Conservation (phyloP, 2,329 filamentous ascomycete species). For the Coleophoma crateriformis region DNA sequence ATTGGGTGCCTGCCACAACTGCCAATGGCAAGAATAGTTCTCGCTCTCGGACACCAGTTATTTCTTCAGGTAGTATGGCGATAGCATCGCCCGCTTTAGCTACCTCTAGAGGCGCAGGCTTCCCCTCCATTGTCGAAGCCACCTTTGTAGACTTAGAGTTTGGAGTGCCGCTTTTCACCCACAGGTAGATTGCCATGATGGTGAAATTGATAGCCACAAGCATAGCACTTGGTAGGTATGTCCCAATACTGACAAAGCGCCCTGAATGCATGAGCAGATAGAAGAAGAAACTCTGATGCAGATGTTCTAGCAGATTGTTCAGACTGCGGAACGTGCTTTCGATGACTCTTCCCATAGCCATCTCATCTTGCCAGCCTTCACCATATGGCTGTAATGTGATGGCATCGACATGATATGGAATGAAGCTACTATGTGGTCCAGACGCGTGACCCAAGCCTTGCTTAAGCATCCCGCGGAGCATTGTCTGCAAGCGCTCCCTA, state of each 20-base stretch:
- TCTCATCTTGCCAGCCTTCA: constrained; percentile 94
- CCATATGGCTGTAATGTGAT: constrained; percentile 89
- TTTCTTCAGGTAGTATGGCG: constrained; percentile 16
- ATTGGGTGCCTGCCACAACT: constrained; percentile 67
- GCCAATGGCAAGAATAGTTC: constrained; percentile 68
- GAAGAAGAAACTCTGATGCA: constrained; percentile 99
- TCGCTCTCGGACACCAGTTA: constrained; percentile 29
- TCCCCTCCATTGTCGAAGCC: constrained; percentile 19
- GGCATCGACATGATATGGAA: constrained; percentile 95
- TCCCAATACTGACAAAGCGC: constrained; percentile 95
- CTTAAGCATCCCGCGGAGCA: constrained; percentile 87
- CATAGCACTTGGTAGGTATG: constrained; percentile 97
- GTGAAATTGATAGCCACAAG: constrained; percentile 90
- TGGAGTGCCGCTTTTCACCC: constrained; percentile 73
- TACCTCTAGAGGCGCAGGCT: constrained; percentile 23
- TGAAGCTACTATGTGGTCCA: constrained; percentile 91
- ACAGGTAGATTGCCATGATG: constrained; percentile 90
- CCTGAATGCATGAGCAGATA: constrained; percentile 89
- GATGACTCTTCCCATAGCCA: constrained; percentile 83
- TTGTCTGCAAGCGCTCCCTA: constrained; percentile 74
- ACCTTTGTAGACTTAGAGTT: constrained; percentile 3
- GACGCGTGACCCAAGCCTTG: constrained; percentile 86
- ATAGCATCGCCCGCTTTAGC: constrained; percentile 13
- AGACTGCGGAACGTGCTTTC: constrained; percentile 89
- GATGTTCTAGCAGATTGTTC: constrained; percentile 93